Evolutionary conservation across 352 stramenopile species (phyloP), one percentile per base, ranked within the genome.

Genomic region (Blastocystis sp.): DNA sequence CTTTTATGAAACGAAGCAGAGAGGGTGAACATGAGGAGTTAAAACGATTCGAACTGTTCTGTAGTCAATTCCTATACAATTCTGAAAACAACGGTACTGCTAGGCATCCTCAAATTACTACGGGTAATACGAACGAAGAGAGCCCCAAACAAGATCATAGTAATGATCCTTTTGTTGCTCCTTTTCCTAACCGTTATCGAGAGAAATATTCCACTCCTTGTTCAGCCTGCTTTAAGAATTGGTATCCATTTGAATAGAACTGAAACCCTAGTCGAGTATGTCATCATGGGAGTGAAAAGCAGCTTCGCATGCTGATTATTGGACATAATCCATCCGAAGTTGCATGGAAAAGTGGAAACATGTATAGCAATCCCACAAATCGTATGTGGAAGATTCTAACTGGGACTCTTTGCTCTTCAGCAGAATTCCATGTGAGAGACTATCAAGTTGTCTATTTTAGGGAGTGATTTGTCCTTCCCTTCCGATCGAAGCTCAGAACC

Each of bases 311-410:
- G 47, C 91, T 96, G 54, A 93, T 96, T 79, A 93, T 96, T 0
- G 94, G 94, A 0, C 94, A 96, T 91, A 96, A 96, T 70, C 94
- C 94, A 8, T 96, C 93, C 0, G 93, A 96, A 47, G 93, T 96
- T 92, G 94, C 94, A n/a, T 96, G 94, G 94, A 91, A 92, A 55
- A 94, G 92, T 92, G 88, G 82, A 88, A 91, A 81, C 66, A 70
- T 91, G 62, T 90, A 90, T 69, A 95, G 93, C 87, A 96, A 96
- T 70, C 94, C 94, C 9, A 95, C 90, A 26, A 96, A 96, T 89
- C 93, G 93, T 41, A 95, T 96, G 92, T 96, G 94, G 94, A 94
- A 92, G 65, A 85, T 96, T 63, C 90, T 96, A 18, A 94, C 93
- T 34, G 94, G 94, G 11, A 89, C 39, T 34, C 30, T 89, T 34